Percentiles rank a stretch among this genome's conserved stretches.
These are phyloP conservation scores for Eucalyptus regnans DNA, from an alignment of 345 rosid species.

Conservation along the genomic window DNA sequence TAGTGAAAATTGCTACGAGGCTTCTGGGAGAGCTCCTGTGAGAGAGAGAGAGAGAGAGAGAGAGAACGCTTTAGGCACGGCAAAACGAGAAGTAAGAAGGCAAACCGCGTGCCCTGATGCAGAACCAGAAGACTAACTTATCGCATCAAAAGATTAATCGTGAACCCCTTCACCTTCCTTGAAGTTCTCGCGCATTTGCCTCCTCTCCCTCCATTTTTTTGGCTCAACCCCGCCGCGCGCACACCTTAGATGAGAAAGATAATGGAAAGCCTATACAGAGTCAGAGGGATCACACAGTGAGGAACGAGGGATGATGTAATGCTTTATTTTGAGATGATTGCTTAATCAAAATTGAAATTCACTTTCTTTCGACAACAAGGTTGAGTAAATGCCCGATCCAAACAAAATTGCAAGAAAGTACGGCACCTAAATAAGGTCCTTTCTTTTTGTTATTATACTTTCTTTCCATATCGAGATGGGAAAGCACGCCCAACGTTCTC, in stretches of 20 bases:
- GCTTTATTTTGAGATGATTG: background rate
- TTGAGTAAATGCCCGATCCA: background rate
- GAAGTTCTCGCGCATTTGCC: background rate
- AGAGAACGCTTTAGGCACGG: background rate
- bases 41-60: background rate
- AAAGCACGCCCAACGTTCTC: background rate
- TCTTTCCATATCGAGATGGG: background rate
- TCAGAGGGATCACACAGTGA: background rate
- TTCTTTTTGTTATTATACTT: background rate
- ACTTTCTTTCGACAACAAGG: background rate
- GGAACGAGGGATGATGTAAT: background rate
- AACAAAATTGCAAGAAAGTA: background rate
- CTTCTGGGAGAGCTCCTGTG: background rate
- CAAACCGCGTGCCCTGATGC: background rate
- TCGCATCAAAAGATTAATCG: background rate
- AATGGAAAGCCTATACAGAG: background rate
- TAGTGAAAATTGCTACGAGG: background rate
- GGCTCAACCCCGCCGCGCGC: background rate
- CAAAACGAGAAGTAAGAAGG: background rate
- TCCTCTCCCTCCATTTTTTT: background rate
- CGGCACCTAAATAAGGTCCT: background rate
- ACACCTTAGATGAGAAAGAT: background rate
- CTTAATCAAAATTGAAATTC: background rate
- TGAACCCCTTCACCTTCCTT: background rate
- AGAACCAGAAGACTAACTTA: background rate